Evolutionary conservation across 768 basidiomycete genomes (phyloP).

Genomic region (Fomitopsis serialis): DNA sequence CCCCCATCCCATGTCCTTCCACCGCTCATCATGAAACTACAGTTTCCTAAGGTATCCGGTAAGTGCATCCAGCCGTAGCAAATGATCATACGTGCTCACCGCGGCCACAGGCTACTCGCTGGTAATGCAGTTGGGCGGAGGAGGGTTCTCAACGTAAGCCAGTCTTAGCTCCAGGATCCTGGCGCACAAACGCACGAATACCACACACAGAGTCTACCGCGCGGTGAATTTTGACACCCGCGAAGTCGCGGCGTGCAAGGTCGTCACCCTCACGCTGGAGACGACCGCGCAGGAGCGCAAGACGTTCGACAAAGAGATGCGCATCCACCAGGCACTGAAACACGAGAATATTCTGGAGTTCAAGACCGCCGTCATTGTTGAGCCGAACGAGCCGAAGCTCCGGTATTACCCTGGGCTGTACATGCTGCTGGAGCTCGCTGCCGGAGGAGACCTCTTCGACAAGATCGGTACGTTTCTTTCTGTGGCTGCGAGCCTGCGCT

Average conservation of each 20-base stretch:
- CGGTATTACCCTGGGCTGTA: slow-evolving; percentile 78
- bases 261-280: slow-evolving; percentile 58
- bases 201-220: slow-evolving; percentile 64
- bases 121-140: slow-evolving; percentile 75
- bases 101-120: slow-evolving; percentile 55
- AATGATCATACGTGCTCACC: too few species aligned
- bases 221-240: slow-evolving; percentile 67
- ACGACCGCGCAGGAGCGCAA: slow-evolving; percentile 72
- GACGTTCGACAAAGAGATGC: slow-evolving; percentile 86
- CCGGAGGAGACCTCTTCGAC: slow-evolving; percentile 95
- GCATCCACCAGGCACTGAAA: slow-evolving; percentile 77
- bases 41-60: slow-evolving; percentile 8
- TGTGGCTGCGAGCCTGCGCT: not conserved
- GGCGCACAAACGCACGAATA: not conserved
- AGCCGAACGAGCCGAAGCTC: slow-evolving; percentile 41
- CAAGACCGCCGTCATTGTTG: slow-evolving; percentile 70
- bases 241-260: slow-evolving; percentile 82
- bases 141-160: slow-evolving; percentile 79
- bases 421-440: slow-evolving; percentile 88
- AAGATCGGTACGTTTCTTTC: slow-evolving; percentile 71
- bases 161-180: not conserved
- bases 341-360: slow-evolving; percentile 82
- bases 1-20: too few species aligned
- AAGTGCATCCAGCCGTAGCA: not conserved
- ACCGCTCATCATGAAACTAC: not conserved